Evolutionary conservation across 1,284 basidiomycete genomes (phyloP), one percentile per base, ranked within the genome.

Genomic region (Cystobasidiaceae sp.): DNA sequence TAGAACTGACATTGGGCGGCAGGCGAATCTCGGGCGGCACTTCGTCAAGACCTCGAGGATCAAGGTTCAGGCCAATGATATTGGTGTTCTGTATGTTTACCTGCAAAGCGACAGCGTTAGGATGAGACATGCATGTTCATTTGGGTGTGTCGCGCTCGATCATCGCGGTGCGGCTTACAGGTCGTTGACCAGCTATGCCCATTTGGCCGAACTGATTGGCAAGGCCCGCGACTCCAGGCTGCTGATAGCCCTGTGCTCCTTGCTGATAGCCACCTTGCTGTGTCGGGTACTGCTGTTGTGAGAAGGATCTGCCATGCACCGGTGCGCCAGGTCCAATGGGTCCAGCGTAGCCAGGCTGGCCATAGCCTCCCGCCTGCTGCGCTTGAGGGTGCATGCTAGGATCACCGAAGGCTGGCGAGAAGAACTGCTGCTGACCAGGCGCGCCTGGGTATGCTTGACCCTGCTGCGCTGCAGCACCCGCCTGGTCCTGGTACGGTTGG

Each of bases 21-120:
- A 98, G 82, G 25, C 88, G 82, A 68, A 94, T 91, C 69, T 90
- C 87, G 6, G 94, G 96, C 6, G 94, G 93, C 1, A 88, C 86
- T 34, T 83, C 81, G 51, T 84, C 81, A 57, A 97, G 80, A 66
- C 90, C 66, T 34, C 70, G 90, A 60, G 94, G 91, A 76, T 97
- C 90, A 34, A 93, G 89, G 39, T 90, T 90, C 39, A 88, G 85
- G 4, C 89, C 90, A 73, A 97, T 85, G 56, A 97, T 82, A 79
- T 97, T 96, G 67, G 69, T 58, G 27, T 68, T 73, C 28, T 60
- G 51, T 19, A 58, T 17, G 9, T 41, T 34, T 28, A 43, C 27
- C 58, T 60, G 56, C 32, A 27, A 8, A n/a, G 46, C 19, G 7
- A 57, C 23, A 15, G n/a, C 49, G 46, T 21, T 13, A 23, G 19